Base-by-base conservation (phyloP, 164 flowering plant genomes). In the Nelumbo lutea region DNA sequence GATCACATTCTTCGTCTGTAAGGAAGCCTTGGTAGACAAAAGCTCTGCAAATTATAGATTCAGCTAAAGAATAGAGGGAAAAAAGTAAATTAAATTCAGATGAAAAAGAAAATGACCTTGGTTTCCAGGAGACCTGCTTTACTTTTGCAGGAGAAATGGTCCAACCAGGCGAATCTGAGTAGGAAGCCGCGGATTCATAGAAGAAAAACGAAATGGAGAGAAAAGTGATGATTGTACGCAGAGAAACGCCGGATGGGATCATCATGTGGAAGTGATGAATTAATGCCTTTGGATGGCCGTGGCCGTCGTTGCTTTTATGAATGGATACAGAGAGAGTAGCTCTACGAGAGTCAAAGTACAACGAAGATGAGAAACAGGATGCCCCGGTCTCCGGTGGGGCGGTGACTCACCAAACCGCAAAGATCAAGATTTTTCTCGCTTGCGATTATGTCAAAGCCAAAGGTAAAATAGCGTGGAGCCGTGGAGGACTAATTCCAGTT, bases 11-110 rank as follows among this genome's bases (percentile, higher is more conserved):
- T 57, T 84, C 81, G 51, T 90, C 89, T 8, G 95, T 85, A 5
- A 96, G 84, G 62, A 96, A 90, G 9, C 95, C 92, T 73, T 89
- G 84, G 68, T 96, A 96, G 14, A 96, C 90, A 77, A 90, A 96
- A 57, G 98, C 99, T 73, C 99, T 96, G 85, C 76, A 79, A 51
- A 46, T 45, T 56, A 71, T 6, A 27, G 44, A 65, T 61, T 55
- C 45, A 47, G 44, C 1, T 6, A 64, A n/a, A 40, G 9, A 42
- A 46, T 46, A 38, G 42, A 41, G 39, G 47, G 15, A 42, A n/a
- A 40, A 57, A 8, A 45, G 0, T 48, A 43, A 53, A 40, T 9
- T 46, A 61, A 50, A 75, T 63, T 50, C 57, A 61, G 11, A 62
- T 2, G 27, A 7, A 13, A 1, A 61, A 65, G 70, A 68, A 64